phyloP scores from a whole-genome alignment of 495 filamentous ascomycete species.

The Aspergillus sparsus region DNA sequence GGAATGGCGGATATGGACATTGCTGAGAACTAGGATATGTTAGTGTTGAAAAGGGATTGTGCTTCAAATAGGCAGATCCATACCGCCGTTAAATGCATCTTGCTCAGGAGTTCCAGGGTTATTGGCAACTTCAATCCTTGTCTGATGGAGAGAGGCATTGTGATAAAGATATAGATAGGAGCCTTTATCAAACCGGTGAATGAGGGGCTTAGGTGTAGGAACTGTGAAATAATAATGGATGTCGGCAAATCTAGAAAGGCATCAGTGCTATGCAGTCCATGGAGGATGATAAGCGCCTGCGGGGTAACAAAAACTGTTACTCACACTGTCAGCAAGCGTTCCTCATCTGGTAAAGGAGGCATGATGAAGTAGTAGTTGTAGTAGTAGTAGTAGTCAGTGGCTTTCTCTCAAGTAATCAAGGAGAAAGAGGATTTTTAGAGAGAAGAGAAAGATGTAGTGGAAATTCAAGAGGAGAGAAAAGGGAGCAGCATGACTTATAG shows the following conservation, averaged over 20 bases:
- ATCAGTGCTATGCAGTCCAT: constrained; percentile 7
- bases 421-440: constrained; percentile 9
- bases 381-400: not conserved
- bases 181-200: constrained; percentile 86
- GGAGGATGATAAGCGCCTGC: constrained; percentile 13
- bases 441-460: constrained; percentile 5
- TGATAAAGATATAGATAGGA: constrained; percentile 89
- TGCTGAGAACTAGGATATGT: constrained; percentile 58
- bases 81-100: constrained; percentile 85
- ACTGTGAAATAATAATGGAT: constrained; percentile 85
- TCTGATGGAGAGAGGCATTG: constrained; percentile 64
- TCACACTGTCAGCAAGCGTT: constrained; percentile 77
- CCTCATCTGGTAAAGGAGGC: constrained; percentile 77
- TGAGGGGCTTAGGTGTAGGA: constrained; percentile 66
- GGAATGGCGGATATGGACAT: constrained; percentile 66
- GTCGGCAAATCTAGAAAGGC: constrained; percentile 70
- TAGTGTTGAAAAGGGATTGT: constrained; percentile 2
- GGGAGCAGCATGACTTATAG: constrained; percentile 7
- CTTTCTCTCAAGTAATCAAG: not conserved
- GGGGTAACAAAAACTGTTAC: constrained; percentile 37
- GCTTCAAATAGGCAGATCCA: constrained; percentile 30
- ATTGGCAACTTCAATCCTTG: constrained; percentile 83
- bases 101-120: constrained; percentile 82
- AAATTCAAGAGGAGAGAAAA: constrained; percentile 7
- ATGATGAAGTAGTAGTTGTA: constrained; percentile 46